Conservation (phyloP, 768 basidiomycete species). For the Rhodotorula toruloides region DNA sequence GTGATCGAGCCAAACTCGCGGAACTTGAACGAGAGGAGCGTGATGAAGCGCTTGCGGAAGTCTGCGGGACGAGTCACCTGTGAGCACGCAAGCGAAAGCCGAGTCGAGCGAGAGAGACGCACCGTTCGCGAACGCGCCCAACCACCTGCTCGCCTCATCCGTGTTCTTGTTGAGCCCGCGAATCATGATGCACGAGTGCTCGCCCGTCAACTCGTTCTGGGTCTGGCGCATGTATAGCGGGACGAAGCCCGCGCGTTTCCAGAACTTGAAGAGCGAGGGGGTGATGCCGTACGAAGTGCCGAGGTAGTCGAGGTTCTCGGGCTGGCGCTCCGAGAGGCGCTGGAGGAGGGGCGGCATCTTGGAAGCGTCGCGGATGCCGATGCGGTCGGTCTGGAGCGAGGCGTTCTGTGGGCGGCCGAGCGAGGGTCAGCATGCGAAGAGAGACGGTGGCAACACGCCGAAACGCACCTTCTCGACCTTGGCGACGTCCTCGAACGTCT, state of each 20-base stretch:
- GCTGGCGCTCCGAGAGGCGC: conserved; percentile 79
- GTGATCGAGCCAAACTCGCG: conserved; percentile 85
- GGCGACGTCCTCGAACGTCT: conserved; percentile 58
- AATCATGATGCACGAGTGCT: conserved; percentile 94
- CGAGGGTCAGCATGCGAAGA: no score
- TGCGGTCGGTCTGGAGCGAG: conserved; percentile 67
- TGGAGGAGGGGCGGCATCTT: conserved; percentile 91
- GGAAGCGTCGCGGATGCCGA: conserved; percentile 63
- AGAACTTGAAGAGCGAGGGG: conserved; percentile 79
- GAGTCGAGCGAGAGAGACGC: conserved; percentile 11
- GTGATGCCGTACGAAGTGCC: conserved; percentile 96
- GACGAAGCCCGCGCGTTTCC: conserved; percentile 88
- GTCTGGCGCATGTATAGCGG: conserved; percentile 93
- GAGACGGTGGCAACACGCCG: background rate
- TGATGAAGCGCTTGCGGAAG: conserved; percentile 83
- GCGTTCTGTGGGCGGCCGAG: no score
- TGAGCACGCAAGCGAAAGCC: background rate
- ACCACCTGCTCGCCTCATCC: conserved; percentile 67
- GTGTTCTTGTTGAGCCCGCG: conserved; percentile 62
- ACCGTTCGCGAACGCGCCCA: conserved; percentile 69
- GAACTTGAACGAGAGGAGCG: conserved; percentile 87
- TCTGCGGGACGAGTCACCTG: conserved; percentile 52
- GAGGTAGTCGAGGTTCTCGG: conserved; percentile 84
- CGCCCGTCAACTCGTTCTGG: conserved; percentile 88
- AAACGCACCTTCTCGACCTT: conserved; percentile 35